These are phyloP conservation scores for Pseudocercospora macadamiae DNA, from an alignment of 2,329 filamentous ascomycete species.

Conservation along the genomic window DNA sequence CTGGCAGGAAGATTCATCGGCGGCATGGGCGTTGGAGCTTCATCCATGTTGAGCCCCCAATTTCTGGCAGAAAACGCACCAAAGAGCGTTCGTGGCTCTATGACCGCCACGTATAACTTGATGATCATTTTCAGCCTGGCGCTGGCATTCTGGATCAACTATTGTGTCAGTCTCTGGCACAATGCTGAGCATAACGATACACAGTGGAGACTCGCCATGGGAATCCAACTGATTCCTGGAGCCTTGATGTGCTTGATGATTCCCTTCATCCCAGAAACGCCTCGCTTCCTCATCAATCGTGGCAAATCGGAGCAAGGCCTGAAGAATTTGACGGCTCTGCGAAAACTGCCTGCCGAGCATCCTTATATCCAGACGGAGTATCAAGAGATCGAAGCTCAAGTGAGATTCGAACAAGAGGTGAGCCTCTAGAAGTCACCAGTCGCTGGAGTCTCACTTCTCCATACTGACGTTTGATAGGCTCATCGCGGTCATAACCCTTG, in stretches of 20 bases:
- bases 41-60: slow-evolving; percentile 24
- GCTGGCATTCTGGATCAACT: slow-evolving; percentile 24
- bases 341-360: slow-evolving; percentile 28
- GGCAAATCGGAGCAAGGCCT: slow-evolving; percentile 22
- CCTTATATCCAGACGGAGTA: slow-evolving; percentile 30
- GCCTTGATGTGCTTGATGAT: slow-evolving; percentile 27
- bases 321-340: slow-evolving; percentile 23
- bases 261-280: slow-evolving; percentile 24
- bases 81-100: slow-evolving; percentile 25
- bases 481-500: slow-evolving; percentile 21
- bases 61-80: slow-evolving; percentile 26
- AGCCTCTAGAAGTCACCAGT: not conserved
- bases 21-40: slow-evolving; percentile 26
- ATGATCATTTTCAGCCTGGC: slow-evolving; percentile 23
- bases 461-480: slow-evolving; percentile 2
- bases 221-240: slow-evolving; percentile 26
- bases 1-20: slow-evolving; percentile 24
- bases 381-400: slow-evolving; percentile 30
- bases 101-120: slow-evolving; percentile 25
- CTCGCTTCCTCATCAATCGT: slow-evolving; percentile 21
- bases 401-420: slow-evolving; percentile 26
- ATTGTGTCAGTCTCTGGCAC: slow-evolving; percentile 23
- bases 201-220: slow-evolving; percentile 24
- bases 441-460: not conserved
- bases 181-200: slow-evolving; percentile 9